Evolutionary conservation across 2,329 filamentous ascomycete genomes (phyloP).

Genomic region (Neocucurbitaria cava): DNA sequence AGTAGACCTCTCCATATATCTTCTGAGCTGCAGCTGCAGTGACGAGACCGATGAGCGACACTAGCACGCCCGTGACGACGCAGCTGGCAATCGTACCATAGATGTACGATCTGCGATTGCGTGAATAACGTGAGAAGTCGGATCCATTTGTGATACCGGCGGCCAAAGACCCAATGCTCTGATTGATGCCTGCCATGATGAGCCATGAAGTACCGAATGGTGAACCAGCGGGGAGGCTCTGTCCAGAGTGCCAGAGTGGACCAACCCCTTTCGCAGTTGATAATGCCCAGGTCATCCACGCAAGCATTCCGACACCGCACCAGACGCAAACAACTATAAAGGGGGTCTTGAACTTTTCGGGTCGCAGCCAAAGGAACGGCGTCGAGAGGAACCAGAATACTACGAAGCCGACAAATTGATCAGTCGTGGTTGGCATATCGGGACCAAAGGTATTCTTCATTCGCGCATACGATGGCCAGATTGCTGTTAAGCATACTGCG

Average conservation of each 20-base stretch:
- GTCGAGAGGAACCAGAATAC: constrained; percentile 45
- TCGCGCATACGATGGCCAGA: constrained; percentile 46
- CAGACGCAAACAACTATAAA: constrained; percentile 55
- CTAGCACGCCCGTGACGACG: constrained; percentile 51
- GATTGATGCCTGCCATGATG: constrained; percentile 56
- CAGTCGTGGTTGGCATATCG: constrained; percentile 44
- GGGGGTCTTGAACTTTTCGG: constrained; percentile 58
- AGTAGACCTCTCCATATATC: constrained; percentile 47
- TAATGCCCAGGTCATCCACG: constrained; percentile 58
- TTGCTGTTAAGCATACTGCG: constrained; percentile 45
- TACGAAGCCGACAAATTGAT: constrained; percentile 46
- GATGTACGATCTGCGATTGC: constrained; percentile 44
- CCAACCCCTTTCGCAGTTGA: constrained; percentile 54
- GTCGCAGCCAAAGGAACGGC: constrained; percentile 58
- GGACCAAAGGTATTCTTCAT: constrained; percentile 44
- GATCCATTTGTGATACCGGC: constrained; percentile 54
- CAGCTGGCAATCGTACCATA: constrained; percentile 51
- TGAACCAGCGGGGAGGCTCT: constrained; percentile 45
- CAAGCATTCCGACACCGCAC: constrained; percentile 56
- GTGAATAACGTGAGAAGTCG: constrained; percentile 56
- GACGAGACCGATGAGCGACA: constrained; percentile 52
- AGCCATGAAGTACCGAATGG: constrained; percentile 53
- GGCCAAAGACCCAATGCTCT: constrained; percentile 51
- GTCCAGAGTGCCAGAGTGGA: constrained; percentile 50
- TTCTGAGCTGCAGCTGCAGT: constrained; percentile 51